A percentile compares a stretch with the other conserved stretches of the same genome.
Evolutionary conservation across 1,139 yeast species (phyloP).

Genomic region (Nakaseomyces kungkrabaensis): DNA sequence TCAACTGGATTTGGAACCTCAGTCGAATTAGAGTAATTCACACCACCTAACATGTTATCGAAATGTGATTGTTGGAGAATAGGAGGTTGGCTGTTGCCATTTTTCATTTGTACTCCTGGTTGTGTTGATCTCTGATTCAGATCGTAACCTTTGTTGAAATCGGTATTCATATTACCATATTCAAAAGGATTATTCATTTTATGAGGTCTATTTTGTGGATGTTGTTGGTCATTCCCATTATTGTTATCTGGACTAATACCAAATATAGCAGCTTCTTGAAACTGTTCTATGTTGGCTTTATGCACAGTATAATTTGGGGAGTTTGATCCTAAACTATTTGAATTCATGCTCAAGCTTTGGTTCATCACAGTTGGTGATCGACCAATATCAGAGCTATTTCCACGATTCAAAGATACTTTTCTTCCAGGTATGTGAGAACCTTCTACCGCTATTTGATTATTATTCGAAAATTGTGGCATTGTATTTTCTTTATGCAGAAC

Average conservation of each 20-base stretch:
- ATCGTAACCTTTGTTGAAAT: neutral
- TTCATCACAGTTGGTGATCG: neutral
- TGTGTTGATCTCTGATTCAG: neutral
- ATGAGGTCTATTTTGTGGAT: neutral
- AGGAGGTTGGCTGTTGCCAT: neutral
- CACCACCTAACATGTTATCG: neutral
- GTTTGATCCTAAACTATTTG: neutral
- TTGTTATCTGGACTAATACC: neutral
- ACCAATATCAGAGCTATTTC: neutral
- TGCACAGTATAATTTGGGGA: neutral
- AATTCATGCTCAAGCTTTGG: neutral
- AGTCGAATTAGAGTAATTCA: neutral
- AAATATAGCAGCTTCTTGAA: neutral
- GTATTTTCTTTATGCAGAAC: neutral
- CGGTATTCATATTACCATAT: neutral
- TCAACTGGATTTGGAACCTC: neutral
- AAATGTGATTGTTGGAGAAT: neutral
- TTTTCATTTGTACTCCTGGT: neutral
- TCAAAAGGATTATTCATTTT: slow-evolving; percentile 1
- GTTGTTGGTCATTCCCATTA: neutral
- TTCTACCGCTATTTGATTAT: neutral
- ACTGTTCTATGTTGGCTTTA: neutral
- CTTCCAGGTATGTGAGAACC: neutral
- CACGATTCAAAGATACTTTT: neutral
- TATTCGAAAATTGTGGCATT: neutral